Percentiles rank a stretch among this genome's conserved stretches.
Evolutionary conservation across 208 protist genomes (phyloP).

Genomic region (Tritrichomonas foetus): DNA sequence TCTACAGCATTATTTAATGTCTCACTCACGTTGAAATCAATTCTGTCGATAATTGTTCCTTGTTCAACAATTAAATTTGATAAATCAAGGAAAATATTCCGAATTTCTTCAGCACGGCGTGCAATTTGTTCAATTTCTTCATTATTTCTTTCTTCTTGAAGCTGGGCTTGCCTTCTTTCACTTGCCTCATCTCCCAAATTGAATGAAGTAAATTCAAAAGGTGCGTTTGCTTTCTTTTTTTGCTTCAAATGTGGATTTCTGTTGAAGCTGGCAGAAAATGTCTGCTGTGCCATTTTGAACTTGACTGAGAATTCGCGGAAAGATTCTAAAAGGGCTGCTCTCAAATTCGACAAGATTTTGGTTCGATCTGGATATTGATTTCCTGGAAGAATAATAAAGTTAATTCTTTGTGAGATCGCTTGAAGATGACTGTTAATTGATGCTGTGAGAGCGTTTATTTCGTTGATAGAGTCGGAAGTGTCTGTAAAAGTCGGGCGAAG

Average conservation of each 20-base stretch:
- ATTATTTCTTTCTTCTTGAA: not conserved
- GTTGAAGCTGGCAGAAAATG: not conserved
- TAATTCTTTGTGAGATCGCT: not conserved
- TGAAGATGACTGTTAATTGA: not conserved
- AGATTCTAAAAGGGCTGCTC: not conserved
- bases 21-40: not conserved
- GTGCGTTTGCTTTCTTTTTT: not conserved
- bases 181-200: not conserved
- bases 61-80: not conserved
- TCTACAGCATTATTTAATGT: not conserved
- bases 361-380: not conserved
- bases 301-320: not conserved
- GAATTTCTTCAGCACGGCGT: not conserved
- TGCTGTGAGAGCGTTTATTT: not conserved
- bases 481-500: not conserved
- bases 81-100: not conserved
- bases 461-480: not conserved
- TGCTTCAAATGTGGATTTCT: too few species aligned
- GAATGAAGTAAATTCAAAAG: not conserved
- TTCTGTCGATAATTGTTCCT: slow-evolving; percentile 32
- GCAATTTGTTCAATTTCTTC: slow-evolving; percentile 1
- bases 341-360: not conserved
- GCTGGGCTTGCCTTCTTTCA: not conserved
- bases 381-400: too few species aligned
- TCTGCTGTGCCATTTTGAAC: not conserved